A percentile compares a stretch with the other conserved stretches of the same genome.
Evolutionary conservation across 768 basidiomycete species (phyloP).

Genomic region (Lanmaoa pseudosensibilis): DNA sequence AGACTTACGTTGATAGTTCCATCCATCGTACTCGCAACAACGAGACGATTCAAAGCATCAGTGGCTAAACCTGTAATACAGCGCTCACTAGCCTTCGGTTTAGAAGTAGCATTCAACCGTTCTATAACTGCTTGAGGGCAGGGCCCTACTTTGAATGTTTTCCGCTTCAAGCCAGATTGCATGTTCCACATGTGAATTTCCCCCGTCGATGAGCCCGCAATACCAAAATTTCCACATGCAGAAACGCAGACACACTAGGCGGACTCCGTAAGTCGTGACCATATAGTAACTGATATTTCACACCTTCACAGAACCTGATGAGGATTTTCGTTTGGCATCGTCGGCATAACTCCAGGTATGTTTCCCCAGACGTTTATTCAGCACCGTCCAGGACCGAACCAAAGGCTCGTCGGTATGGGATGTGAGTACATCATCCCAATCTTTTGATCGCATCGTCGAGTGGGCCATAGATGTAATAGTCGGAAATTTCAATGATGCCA

Average conservation of each 20-base stretch:
- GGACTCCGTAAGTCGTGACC: background rate
- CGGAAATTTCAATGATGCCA: slow-evolving; percentile 82
- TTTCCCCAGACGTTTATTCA: slow-evolving; percentile 78
- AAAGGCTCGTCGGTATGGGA: slow-evolving; percentile 80
- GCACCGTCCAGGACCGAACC: slow-evolving; percentile 86
- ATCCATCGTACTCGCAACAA: slow-evolving; percentile 85
- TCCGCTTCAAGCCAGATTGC: slow-evolving; percentile 88
- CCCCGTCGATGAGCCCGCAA: slow-evolving; percentile 80
- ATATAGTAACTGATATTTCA: slow-evolving; percentile 1
- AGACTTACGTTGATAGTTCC: slow-evolving; percentile 82
- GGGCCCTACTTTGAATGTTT: slow-evolving; percentile 67
- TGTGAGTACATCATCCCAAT: slow-evolving; percentile 98
- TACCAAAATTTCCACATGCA: slow-evolving; percentile 93
- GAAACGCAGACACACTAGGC: slow-evolving; percentile 80
- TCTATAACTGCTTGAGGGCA: slow-evolving; percentile 55
- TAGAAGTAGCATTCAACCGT: slow-evolving; percentile 41
- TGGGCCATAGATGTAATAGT: slow-evolving; percentile 76
- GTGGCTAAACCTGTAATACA: slow-evolving; percentile 80
- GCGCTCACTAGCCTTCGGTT: slow-evolving; percentile 46
- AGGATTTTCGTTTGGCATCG: slow-evolving; percentile 45
- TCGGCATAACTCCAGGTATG: slow-evolving; percentile 63
- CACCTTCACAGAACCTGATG: slow-evolving; percentile 73
- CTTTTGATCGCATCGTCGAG: slow-evolving; percentile 79
- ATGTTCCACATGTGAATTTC: slow-evolving; percentile 92
- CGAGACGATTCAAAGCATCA: slow-evolving; percentile 77